Conservation (phyloP, 169 alveolate genomes). For the Plasmodium billcollinsi region DNA sequence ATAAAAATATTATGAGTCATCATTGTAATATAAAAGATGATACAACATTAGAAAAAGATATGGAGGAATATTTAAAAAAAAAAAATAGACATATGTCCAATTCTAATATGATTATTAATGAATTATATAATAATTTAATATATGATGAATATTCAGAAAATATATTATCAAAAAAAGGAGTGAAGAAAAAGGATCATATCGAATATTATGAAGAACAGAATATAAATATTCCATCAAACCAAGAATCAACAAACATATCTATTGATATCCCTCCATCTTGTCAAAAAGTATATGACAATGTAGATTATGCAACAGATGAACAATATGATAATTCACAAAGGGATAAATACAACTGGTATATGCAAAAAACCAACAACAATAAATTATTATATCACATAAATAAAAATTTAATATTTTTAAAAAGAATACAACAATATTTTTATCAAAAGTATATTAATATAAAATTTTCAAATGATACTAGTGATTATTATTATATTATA, state of each 20-base stretch:
- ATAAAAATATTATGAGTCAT: too few relatives aligned
- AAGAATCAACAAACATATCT: background rate
- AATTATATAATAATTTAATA: constrained; percentile 4
- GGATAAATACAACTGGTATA: constrained; percentile 12
- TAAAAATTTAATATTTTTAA: constrained; percentile 49
- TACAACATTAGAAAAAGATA: background rate
- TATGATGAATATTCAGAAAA: constrained; percentile 9
- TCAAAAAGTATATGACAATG: too few relatives aligned
- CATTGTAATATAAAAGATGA: too few relatives aligned
- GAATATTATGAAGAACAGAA: background rate
- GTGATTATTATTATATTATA: constrained; percentile 29
- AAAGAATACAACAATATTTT: constrained; percentile 70
- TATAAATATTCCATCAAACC: background rate
- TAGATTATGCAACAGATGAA: too few relatives aligned
- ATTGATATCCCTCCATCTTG: background rate
- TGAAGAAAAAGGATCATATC: constrained; percentile 8
- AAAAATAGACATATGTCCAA: background rate
- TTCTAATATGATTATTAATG: constrained; percentile 30
- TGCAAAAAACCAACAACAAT: background rate
- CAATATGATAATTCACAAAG: background rate
- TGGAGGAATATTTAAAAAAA: constrained; percentile 11
- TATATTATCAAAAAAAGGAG: background rate
- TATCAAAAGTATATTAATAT: constrained; percentile 55
- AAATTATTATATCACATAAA: constrained; percentile 3
- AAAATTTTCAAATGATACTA: constrained; percentile 48